Evolutionary conservation across 805 yeast species (phyloP).

Genomic region (Sugiyamaella mastotermitis): DNA sequence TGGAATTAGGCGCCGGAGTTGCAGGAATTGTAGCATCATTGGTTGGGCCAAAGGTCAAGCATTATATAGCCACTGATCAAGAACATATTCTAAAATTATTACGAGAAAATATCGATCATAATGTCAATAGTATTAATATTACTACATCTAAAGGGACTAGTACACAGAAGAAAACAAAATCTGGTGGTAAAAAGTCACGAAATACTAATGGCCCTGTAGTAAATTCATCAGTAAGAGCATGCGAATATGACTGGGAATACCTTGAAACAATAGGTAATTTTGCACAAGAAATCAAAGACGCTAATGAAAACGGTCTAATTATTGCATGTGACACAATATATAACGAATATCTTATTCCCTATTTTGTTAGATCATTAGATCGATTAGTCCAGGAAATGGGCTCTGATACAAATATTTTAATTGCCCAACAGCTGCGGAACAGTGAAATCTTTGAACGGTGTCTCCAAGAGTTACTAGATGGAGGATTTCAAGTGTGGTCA

Average conservation of each 20-base stretch:
- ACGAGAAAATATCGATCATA: slow-evolving; percentile 39
- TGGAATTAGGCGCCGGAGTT: slow-evolving; percentile 62
- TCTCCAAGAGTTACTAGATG: slow-evolving; percentile 30
- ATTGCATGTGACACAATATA: slow-evolving; percentile 63
- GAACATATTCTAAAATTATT: slow-evolving; percentile 46
- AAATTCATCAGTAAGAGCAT: slow-evolving; percentile 31
- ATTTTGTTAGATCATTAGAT: slow-evolving; percentile 39
- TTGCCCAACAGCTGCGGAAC: slow-evolving; percentile 53
- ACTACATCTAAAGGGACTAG: slow-evolving; percentile 2
- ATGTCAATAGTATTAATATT: slow-evolving; percentile 18
- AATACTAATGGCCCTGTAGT: too few species aligned
- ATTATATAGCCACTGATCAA: slow-evolving; percentile 56
- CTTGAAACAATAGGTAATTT: slow-evolving; percentile 33
- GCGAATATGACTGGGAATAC: slow-evolving; percentile 60
- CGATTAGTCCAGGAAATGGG: slow-evolving; percentile 29
- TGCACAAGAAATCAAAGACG: slow-evolving; percentile 10
- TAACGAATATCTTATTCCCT: slow-evolving; percentile 52
- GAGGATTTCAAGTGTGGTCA: slow-evolving; percentile 27
- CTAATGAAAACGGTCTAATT: slow-evolving; percentile 33
- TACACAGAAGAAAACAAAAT: slow-evolving; percentile 6
- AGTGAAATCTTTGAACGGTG: slow-evolving; percentile 44
- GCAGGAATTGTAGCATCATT: slow-evolving; percentile 45
- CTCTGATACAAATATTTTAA: slow-evolving; percentile 31
- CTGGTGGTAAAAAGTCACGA: slow-evolving; percentile 4
- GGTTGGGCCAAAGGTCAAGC: slow-evolving; percentile 31